These are phyloP conservation scores for Colletotrichum lindemuthianum DNA, from an alignment of 2,329 filamentous ascomycete species.

Conservation along the genomic window DNA sequence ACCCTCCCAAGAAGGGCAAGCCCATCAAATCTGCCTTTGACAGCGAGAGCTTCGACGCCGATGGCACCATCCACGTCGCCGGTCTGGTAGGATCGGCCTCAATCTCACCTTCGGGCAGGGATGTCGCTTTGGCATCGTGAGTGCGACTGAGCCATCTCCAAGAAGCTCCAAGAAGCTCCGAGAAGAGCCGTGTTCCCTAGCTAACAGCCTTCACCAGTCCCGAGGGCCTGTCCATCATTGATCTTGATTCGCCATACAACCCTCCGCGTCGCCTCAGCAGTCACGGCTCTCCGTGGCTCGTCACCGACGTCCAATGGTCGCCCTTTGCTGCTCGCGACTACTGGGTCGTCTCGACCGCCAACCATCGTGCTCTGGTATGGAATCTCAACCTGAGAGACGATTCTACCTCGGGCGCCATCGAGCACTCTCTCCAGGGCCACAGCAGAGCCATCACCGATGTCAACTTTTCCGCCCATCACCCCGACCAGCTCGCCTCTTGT, in stretches of 20 bases:
- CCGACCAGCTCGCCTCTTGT: slow-evolving; percentile 88
- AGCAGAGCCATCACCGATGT: slow-evolving; percentile 93
- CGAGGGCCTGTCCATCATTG: slow-evolving; percentile 89
- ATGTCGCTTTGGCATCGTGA: slow-evolving; percentile 87
- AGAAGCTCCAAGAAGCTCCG: neutral
- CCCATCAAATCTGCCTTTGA: slow-evolving; percentile 77
- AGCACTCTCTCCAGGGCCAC: slow-evolving; percentile 86
- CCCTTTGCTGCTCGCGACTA: slow-evolving; percentile 90
- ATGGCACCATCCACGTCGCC: slow-evolving; percentile 86
- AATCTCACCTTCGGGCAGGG: slow-evolving; percentile 90
- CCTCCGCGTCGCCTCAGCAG: slow-evolving; percentile 83
- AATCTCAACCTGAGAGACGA: slow-evolving; percentile 85
- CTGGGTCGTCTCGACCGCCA: slow-evolving; percentile 94
- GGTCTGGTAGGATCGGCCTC: slow-evolving; percentile 87
- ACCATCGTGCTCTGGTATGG: slow-evolving; percentile 94
- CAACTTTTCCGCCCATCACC: slow-evolving; percentile 94
- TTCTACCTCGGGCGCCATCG: slow-evolving; percentile 75
- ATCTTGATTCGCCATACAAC: slow-evolving; percentile 89
- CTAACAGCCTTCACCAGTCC: slow-evolving; percentile 58
- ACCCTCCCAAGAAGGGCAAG: slow-evolving; percentile 65
- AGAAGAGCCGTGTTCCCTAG: neutral
- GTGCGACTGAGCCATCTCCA: slow-evolving; percentile 42
- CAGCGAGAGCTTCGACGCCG: slow-evolving; percentile 86
- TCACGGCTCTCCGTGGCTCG: slow-evolving; percentile 91
- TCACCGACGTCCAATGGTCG: slow-evolving; percentile 96